Evolutionary conservation across 1,284 basidiomycete species (phyloP).

Genomic region (Apiotrichum mycotoxinovorans): DNA sequence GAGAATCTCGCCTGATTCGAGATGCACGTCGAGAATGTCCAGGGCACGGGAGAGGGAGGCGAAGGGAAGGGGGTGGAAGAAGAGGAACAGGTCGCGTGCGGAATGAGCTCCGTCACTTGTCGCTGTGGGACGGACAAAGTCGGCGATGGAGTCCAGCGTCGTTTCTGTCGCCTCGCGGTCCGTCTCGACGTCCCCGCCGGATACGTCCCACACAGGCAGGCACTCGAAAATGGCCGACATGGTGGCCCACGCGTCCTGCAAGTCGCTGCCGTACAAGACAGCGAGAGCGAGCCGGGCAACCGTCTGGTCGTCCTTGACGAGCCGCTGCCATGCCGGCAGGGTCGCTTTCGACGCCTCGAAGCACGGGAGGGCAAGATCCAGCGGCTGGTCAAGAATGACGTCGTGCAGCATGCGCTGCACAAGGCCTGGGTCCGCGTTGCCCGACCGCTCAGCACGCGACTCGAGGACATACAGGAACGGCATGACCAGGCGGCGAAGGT

Average conservation of each 20-base stretch:
- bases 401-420: conserved; percentile 61
- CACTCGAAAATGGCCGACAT: conserved; percentile 93
- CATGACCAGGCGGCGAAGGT: conserved; percentile 72
- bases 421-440: conserved; percentile 63
- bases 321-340: conserved; percentile 61
- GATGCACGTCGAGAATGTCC: conserved; percentile 84
- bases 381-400: conserved; percentile 65
- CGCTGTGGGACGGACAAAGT: conserved; percentile 72
- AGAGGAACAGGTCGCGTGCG: conserved; percentile 70
- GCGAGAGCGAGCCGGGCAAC: conserved; percentile 80
- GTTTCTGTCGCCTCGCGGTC: conserved; percentile 71
- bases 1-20: conserved; percentile 87
- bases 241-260: conserved; percentile 65
- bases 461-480: conserved; percentile 89
- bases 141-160: conserved; percentile 71
- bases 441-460: conserved; percentile 72
- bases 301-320: conserved; percentile 76
- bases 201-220: conserved; percentile 78
- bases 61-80: conserved; percentile 72
- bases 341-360: conserved; percentile 89
- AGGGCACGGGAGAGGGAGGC: conserved; percentile 72
- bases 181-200: conserved; percentile 55
- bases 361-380: conserved; percentile 66
- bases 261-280: conserved; percentile 77
- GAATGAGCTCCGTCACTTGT: conserved; percentile 56